Base-by-base conservation (phyloP, 2,329 filamentous ascomycete genomes). In the Hymenoscyphus occultus region DNA sequence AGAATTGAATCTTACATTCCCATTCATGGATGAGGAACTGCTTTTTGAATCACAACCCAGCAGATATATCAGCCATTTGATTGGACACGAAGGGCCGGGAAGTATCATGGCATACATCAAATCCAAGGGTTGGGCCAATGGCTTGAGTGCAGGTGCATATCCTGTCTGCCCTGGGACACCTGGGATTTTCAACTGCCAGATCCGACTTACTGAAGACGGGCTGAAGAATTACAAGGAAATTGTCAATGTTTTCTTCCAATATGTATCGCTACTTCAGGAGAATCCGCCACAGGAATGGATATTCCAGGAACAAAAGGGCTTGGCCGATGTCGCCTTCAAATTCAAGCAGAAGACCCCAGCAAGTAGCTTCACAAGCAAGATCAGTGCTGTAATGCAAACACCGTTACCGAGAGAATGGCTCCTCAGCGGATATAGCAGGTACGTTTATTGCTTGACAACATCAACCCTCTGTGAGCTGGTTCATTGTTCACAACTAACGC, bases 291-390 rank as follows among this genome's bases (percentile, higher is more conserved):
- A 96, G 71, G 83, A 96, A 76, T 98, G 95, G 95, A 93, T 98
- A 65, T 93, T 95, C 65, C 86, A 96, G 39, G 95, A 99, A 78
- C 90, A 95, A 77, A 94, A 93, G 77, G 88, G 89, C 45, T 88
- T 98, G 79, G 89, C 91, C 56, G 93, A 98, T 70, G 92, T 98
- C 12, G 91, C 96, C 71, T 99, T 99, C 82, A 91, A 90, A 70
- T 99, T 96, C 79, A 92, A 89, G 78, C 92, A 98, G 76, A 98
- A 98, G 81, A 91, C 88, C 2, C 92, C 91, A 0, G 92, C 94
- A 1, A 95, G 90, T 75, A 86, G 90, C 35, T 98, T 97, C 73
- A 95, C 93, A 0, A 97, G 92, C 80, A 87, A 86, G 67, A 87
- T 92, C 69, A 93, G 90, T 74, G 87, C 90, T 19, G 86, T 92